Evolutionary conservation across 192 early-diverging fungal genomes (phyloP).

Genomic region (Backusella mclennaniae): DNA sequence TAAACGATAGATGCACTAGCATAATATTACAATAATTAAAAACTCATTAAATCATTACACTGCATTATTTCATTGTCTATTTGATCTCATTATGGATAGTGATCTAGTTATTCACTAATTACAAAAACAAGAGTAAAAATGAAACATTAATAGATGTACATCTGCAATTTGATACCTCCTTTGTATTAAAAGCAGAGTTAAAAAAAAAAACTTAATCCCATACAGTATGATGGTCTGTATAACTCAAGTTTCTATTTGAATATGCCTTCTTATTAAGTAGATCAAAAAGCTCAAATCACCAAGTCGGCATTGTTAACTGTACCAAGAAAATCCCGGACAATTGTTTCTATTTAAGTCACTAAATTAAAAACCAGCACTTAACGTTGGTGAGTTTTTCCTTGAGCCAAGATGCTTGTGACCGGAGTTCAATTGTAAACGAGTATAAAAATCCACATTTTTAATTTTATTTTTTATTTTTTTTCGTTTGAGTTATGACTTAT

Average conservation of each 20-base stretch:
- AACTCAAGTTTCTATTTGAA: background rate
- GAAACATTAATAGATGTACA: background rate
- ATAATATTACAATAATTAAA: background rate
- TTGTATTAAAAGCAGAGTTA: background rate
- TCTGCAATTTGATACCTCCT: background rate
- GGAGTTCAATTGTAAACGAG: background rate
- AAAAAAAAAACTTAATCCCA: background rate
- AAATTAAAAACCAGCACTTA: background rate
- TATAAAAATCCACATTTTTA: background rate
- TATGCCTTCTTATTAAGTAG: background rate
- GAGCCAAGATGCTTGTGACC: background rate
- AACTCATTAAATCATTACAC: background rate
- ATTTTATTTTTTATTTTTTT: background rate
- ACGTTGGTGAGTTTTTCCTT: background rate
- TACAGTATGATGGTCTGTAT: background rate
- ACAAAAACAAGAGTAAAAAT: background rate
- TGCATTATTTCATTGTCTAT: background rate
- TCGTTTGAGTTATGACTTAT: background rate
- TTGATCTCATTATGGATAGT: background rate
- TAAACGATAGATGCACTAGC: background rate
- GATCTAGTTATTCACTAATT: background rate
- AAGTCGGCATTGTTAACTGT: background rate
- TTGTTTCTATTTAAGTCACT: background rate
- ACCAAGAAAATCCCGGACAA: slow-evolving; percentile 6
- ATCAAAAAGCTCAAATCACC: background rate